These are phyloP conservation scores for Neolentinus lepideus DNA, from an alignment of 1,284 basidiomycete species.

Conservation along the genomic window DNA sequence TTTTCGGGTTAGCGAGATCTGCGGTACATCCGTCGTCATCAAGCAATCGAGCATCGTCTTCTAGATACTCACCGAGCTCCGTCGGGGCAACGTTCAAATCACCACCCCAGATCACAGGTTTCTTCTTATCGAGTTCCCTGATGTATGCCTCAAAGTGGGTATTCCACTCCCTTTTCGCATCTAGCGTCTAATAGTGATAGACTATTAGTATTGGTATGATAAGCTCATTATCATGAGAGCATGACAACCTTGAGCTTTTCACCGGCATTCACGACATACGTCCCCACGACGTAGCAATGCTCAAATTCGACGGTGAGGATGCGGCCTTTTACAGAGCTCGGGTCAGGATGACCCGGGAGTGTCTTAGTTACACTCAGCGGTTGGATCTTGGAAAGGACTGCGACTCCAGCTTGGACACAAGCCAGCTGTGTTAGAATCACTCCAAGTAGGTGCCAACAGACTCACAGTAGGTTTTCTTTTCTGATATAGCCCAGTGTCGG, in stretches of 20 bases:
- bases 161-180: slow-evolving; percentile 74
- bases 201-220: not conserved
- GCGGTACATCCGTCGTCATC: not conserved
- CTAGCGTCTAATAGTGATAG: slow-evolving; percentile 48
- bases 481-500: slow-evolving; percentile 68
- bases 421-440: not conserved
- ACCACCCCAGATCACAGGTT: slow-evolving; percentile 87
- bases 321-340: slow-evolving; percentile 59
- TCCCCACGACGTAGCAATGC: slow-evolving; percentile 66
- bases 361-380: slow-evolving; percentile 61
- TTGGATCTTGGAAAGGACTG: slow-evolving; percentile 73
- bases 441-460: slow-evolving; percentile 2
- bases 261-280: slow-evolving; percentile 88
- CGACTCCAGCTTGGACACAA: slow-evolving; percentile 61
- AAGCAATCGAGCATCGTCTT: slow-evolving; percentile 7
- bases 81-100: slow-evolving; percentile 86
- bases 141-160: slow-evolving; percentile 68
- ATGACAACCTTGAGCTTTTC: slow-evolving; percentile 59
- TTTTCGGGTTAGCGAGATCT: slow-evolving; percentile 40
- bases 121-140: slow-evolving; percentile 62
- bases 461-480: slow-evolving; percentile 71
- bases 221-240: not conserved
- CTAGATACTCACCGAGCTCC: slow-evolving; percentile 54
- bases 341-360: slow-evolving; percentile 68
- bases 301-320: slow-evolving; percentile 79